Base-by-base conservation (phyloP, 805 yeast species). In the Candida sonorensis region DNA sequence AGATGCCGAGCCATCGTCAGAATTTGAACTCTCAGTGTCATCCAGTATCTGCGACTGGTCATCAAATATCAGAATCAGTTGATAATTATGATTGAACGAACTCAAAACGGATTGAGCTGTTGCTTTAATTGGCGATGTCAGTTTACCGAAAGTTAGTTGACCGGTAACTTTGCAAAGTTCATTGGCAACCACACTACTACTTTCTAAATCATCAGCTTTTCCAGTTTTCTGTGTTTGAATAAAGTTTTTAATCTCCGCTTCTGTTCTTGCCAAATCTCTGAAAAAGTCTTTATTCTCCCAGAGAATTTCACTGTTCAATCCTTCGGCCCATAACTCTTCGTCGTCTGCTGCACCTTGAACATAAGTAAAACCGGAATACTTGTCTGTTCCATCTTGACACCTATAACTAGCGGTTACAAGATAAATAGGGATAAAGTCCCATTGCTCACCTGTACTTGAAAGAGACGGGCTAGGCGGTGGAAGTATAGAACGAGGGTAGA, bases 321-420 rank as follows among this genome's bases (percentile, higher is more conserved):
- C 59, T 4, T 69, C 62, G 0, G 80, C 70, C 97, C 96, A 87
- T 9, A 79, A 61, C 47, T 87, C 97, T 51, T 87, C 95, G 47
- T 88, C 96, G 54, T 87, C 97, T 0, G 92, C 96, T 0, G 95
- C 92, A 1, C 97, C 97, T 55, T 86, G 96, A 1, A 86, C 82
- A 49, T 87, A 87, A 0, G 67, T 56, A 42, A 59, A 78, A 0
- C 76, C 79, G 7, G 53, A 37, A 29, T 66, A 45, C 29, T 59
- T 58, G 31, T 61, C 66, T 6, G 60, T 57, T 7, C 83, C 85
- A 51, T 77, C 84, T 42, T 74, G 79, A 13, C 68, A 72, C 49
- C 63, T 65, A 35, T 65, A 62, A 26, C 88, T 80, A 0, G 82
- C 80, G 0, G 86, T 78, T 31, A 84, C 66, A 6, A 30, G 72